Evolutionary conservation across 1,139 yeast genomes (phyloP).

Genomic region (Tardiomyces digboiensis): DNA sequence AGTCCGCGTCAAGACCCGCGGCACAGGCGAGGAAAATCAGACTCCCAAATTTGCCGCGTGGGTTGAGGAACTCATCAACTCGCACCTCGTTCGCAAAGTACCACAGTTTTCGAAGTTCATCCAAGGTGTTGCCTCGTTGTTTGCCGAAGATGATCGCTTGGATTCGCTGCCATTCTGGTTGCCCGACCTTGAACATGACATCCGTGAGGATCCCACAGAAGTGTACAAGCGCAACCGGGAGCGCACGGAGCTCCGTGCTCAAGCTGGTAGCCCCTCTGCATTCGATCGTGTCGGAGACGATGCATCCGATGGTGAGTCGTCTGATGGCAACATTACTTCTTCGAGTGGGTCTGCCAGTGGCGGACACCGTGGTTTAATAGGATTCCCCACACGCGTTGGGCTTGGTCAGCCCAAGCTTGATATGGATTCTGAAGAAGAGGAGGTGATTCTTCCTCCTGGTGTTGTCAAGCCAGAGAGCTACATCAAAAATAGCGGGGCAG

Average conservation of each 20-base stretch:
- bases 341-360: neutral
- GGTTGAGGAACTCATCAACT: slow-evolving; percentile 79
- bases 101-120: slow-evolving; percentile 86
- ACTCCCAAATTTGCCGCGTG: slow-evolving; percentile 35
- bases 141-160: slow-evolving; percentile 81
- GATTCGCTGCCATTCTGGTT: slow-evolving; percentile 94
- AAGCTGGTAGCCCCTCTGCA: no score
- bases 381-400: slow-evolving; percentile 2
- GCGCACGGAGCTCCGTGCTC: slow-evolving; percentile 23
- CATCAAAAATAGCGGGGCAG: slow-evolving; percentile 83
- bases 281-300: no score
- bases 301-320: neutral
- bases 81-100: slow-evolving; percentile 81
- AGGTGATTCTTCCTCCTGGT: slow-evolving; percentile 79
- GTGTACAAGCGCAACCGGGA: slow-evolving; percentile 42
- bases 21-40: neutral
- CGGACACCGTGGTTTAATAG: slow-evolving; percentile 1
- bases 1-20: slow-evolving; percentile 43
- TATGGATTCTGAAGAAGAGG: slow-evolving; percentile 84
- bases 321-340: neutral
- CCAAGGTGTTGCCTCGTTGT: slow-evolving; percentile 84
- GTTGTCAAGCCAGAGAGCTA: slow-evolving; percentile 72
- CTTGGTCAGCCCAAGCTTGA: slow-evolving; percentile 25
- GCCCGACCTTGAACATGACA: slow-evolving; percentile 79
- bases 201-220: slow-evolving; percentile 65